These are phyloP conservation scores for Aspergillus brasiliensis DNA, from an alignment of 2,329 filamentous ascomycete species.

Conservation along the genomic window DNA sequence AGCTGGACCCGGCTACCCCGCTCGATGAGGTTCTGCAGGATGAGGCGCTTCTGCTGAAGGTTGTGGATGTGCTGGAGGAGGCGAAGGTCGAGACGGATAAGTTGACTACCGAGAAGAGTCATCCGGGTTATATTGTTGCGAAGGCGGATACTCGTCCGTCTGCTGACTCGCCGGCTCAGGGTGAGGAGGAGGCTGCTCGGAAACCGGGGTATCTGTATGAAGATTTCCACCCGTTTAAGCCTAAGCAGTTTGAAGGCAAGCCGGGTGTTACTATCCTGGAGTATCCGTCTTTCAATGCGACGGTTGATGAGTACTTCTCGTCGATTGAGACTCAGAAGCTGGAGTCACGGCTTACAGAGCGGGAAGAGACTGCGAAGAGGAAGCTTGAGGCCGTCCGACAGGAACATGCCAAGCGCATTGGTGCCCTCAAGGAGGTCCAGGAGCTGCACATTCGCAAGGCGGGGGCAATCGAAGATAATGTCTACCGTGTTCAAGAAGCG, in stretches of 20 bases:
- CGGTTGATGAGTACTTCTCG: constrained; percentile 95
- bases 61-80: constrained; percentile 69
- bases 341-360: constrained; percentile 78
- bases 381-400: constrained; percentile 82
- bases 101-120: constrained; percentile 65
- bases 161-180: constrained; percentile 36
- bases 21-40: constrained; percentile 71
- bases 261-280: constrained; percentile 68
- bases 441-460: constrained; percentile 84
- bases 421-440: constrained; percentile 79
- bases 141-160: constrained; percentile 52
- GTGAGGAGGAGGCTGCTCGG: constrained; percentile 36
- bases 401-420: constrained; percentile 83
- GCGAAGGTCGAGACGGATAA: constrained; percentile 70
- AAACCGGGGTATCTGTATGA: constrained; percentile 69
- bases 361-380: constrained; percentile 76
- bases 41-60: constrained; percentile 63
- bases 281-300: constrained; percentile 85
- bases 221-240: constrained; percentile 92
- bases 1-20: constrained; percentile 69
- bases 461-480: constrained; percentile 84
- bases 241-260: constrained; percentile 74
- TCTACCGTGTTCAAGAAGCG: constrained; percentile 87
- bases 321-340: constrained; percentile 93
- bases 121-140: constrained; percentile 86